Evolutionary conservation across 768 basidiomycete genomes (phyloP).

Genomic region (Hygrocybe punicea): DNA sequence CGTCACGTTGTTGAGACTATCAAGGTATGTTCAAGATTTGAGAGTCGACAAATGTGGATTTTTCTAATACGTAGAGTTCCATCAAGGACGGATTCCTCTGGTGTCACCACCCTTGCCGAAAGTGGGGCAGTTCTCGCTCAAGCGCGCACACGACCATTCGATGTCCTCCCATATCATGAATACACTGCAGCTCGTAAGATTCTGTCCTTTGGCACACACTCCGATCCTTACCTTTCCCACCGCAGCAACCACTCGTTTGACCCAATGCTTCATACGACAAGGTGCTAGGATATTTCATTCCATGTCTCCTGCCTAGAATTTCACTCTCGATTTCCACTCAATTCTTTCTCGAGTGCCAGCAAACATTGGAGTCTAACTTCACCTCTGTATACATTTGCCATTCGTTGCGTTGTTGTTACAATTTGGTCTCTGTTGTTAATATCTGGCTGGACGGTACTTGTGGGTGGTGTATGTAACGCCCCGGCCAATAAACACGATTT

Average conservation of each 20-base stretch:
- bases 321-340: slow-evolving; percentile 9
- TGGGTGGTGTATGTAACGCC: too few relatives aligned
- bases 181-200: slow-evolving; percentile 74
- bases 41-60: not conserved
- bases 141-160: slow-evolving; percentile 71
- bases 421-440: not conserved
- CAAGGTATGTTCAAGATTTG: slow-evolving; percentile 56
- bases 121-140: slow-evolving; percentile 67
- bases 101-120: slow-evolving; percentile 48
- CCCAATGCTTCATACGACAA: slow-evolving; percentile 52
- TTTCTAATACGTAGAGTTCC: not conserved
- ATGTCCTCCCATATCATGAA: slow-evolving; percentile 66
- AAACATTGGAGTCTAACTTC: too few relatives aligned
- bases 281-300: slow-evolving; percentile 51
- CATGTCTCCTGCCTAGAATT: slow-evolving; percentile 27
- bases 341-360: not conserved
- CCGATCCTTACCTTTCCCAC: not conserved
- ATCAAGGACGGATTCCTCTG: slow-evolving; percentile 48
- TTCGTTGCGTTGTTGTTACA: too few relatives aligned
- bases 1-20: slow-evolving; percentile 69
- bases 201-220: not conserved
- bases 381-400: too few relatives aligned
- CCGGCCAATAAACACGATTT: too few relatives aligned
- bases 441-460: too few relatives aligned
- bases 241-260: slow-evolving; percentile 47